Base-by-base conservation (phyloP, 2,329 filamentous ascomycete species). In the Nemania serpens region DNA sequence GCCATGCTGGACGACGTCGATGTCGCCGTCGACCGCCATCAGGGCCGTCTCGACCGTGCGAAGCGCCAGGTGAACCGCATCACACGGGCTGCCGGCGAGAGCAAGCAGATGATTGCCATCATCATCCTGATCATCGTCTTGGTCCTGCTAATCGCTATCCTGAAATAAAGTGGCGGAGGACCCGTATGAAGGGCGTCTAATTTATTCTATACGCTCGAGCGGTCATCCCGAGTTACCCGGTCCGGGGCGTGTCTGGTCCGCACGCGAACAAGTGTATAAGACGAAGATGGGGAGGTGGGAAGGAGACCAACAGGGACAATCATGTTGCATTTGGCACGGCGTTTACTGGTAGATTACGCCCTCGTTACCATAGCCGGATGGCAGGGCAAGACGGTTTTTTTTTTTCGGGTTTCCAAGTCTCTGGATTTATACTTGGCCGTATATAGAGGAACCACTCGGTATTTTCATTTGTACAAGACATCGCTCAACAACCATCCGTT, bases 1-100 rank as follows among this genome's bases (percentile, higher is more conserved):
- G 83, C 89, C 68, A 82, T 99, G 81, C 81, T 99, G 33, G 94
- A 97, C 74, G 94, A 97, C 70, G 87, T 96, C 46, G 95, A 98
- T 72, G 84, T 84, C 46, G 84, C 89, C 18, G 90, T 93, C 7
- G 93, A 97, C 74, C 81, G 93, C 59, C 93, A 98, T 77, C 85
- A 89, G 74, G 81, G 81, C 25, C 87, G 91, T 51, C 80, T 99
- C 53, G 86, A 93, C 67, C 82, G 91, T 10, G 95, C 94, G 34
- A 84, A 87, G 69, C 85, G 84, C 66, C 82, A 88, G 68, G 78
- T 99, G 63, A 88, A 88, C 42, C 84, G 83, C 66, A 86, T 98
- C 61, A 85, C 89, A 11, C 80, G 87, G 67, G 88, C 87, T 64
- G 92, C 92, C 2, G 86, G 87, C 69, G 92, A 96, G 72, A 95